Evolutionary conservation across 495 filamentous ascomycete species (phyloP), one percentile per base, ranked within the genome.

Genomic region (Evernia prunastri): DNA sequence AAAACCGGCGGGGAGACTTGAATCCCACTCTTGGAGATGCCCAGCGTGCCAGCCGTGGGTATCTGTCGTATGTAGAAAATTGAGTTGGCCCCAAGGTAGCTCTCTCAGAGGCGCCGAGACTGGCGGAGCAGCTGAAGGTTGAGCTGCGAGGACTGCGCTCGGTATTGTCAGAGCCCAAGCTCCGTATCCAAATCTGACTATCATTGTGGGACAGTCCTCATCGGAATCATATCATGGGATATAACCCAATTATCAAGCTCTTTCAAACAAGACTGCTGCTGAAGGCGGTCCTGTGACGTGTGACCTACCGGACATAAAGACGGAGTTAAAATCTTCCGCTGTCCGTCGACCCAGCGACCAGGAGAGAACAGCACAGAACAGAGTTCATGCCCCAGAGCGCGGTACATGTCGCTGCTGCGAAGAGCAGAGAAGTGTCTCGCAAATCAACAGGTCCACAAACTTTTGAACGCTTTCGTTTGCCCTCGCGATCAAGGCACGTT

Each of bases 21-120:
- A 56, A 64, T 78, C 78, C 66, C 78, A 89, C 86, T 98, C 94
- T 76, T 90, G 87, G 10, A 97, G 77, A 81, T 98, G 94, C 31
- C 94, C 94, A 12, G 84, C 92, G 68, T 93, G 86, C 94, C 94
- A 98, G 68, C 95, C 92, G 79, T 98, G 94, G 25, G 88, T 93
- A 76, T 96, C 89, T 25, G 92, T 96, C 0, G 92, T 96, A 69
- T 96, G 90, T 20, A 98, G 78, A 75, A 98, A 92, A 77, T 97
- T 97, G 63, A 97, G 80, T 71, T 93, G 87, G 27, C 89, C 92
- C 91, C 94, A 96, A 68, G 84, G 82, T 27, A 98, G 82, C 56
- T 89, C 81, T 65, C 94, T 87, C 69, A 97, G 81, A 39, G 89
- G 91, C 59, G 88, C 90, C 63, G 85, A 81, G 62, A 92, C 80